Evolutionary conservation across 2,329 filamentous ascomycete species (phyloP), one percentile per base, ranked within the genome.

Genomic region (Fusarium brachygibbosum): DNA sequence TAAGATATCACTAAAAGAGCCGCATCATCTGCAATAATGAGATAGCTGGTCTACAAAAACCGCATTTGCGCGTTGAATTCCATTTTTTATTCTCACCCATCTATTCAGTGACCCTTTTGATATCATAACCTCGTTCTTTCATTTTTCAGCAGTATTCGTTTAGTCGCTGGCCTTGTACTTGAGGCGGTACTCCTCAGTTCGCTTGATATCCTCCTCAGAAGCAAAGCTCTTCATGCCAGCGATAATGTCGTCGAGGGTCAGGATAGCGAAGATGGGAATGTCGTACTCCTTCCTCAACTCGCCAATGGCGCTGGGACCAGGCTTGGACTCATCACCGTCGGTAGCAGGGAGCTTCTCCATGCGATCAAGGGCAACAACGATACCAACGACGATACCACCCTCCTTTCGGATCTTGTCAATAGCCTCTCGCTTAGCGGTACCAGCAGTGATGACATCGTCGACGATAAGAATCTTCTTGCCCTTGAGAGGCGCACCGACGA

Each of bases 381-480:
- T 94, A 31, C 94, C 95, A 5, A 91, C 92, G 23, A 98, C 89
- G 51, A 87, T 88, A 3, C 95, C 96, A 4, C 95, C 96, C 78
- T 97, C 91, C 74, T 88, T 88, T 74, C 89, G 87, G 78, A 98
- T 97, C 80, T 97, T 96, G 56, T 89, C 89, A 64, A 98, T 94
- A 16, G 95, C 93, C 80, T 98, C 94, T 61, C 94, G 87, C 83
- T 98, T 94, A 40, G 96, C 96, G 2, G 94, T 98, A 29, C 96
- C 96, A 1, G 94, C 95, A 1, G 94, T 98, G 76, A 98, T 95
- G 59, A 99, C 95, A 81, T 98, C 96, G 83, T 99, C 96, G 40
- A 99, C 91, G 73, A 99, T 92, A 34, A 99, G 85, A 17, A 98
- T 89, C 64, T 87, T 88, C 86, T 96, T 94, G 55, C 93, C 94